Percentiles rank a stretch among this genome's conserved stretches.
Evolutionary conservation across 352 stramenopile species (phyloP).

Genomic region (Pythium biforme): DNA sequence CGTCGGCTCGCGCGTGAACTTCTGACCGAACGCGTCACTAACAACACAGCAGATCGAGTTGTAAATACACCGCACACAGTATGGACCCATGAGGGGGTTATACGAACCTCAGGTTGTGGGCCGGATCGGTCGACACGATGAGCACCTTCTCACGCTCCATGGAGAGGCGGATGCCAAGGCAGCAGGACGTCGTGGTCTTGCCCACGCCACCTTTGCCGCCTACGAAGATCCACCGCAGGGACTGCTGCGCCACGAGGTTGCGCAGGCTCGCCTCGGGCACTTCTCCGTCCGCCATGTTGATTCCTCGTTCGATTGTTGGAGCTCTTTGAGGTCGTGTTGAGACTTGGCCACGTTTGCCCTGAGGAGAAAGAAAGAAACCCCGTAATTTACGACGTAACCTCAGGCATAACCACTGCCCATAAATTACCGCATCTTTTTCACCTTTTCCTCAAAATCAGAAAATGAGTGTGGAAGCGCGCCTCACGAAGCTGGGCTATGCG

Average conservation of each 20-base stretch:
- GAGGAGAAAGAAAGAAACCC: background rate
- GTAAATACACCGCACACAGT: background rate
- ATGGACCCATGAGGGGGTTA: background rate
- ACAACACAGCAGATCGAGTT: background rate
- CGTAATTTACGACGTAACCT: slow-evolving; percentile 1
- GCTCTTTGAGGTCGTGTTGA: background rate
- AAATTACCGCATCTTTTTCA: slow-evolving; percentile 8
- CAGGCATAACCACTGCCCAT: background rate
- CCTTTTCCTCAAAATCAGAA: background rate
- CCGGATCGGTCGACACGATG: slow-evolving; percentile 98
- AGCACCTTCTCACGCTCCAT: slow-evolving; percentile 94
- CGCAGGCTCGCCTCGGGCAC: slow-evolving; percentile 88
- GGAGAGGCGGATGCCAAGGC: slow-evolving; percentile 92
- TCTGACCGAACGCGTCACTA: slow-evolving; percentile 98
- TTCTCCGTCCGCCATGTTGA: slow-evolving; percentile 33
- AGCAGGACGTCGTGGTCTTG: slow-evolving; percentile 98
- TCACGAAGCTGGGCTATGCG: slow-evolving; percentile 67
- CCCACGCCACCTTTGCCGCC: slow-evolving; percentile 94
- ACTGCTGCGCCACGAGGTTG: slow-evolving; percentile 89
- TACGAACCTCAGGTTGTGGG: slow-evolving; percentile 95
- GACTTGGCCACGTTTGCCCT: slow-evolving; percentile 2
- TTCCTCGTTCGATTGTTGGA: background rate
- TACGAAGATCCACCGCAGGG: slow-evolving; percentile 95
- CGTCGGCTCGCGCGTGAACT: slow-evolving; percentile 97
- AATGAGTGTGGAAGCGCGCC: slow-evolving; percentile 49